A percentile compares a stretch with the other conserved stretches of the same genome.
phyloP scores from a whole-genome alignment of 495 filamentous ascomycete species.

The Cairneyella variabilis region DNA sequence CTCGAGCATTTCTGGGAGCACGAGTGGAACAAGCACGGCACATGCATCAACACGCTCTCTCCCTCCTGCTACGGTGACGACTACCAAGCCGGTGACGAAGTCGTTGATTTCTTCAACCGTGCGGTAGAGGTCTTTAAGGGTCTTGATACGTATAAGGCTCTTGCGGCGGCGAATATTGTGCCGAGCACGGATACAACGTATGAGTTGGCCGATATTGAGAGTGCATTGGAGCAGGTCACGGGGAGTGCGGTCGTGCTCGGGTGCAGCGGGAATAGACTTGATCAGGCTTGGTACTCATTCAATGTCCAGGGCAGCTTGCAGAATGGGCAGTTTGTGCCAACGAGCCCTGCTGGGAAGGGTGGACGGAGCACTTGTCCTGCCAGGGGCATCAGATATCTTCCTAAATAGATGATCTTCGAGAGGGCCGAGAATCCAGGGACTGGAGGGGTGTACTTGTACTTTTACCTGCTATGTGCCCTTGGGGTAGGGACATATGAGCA shows the following conservation, averaged over 20 bases:
- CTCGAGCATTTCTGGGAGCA: slow-evolving; percentile 75
- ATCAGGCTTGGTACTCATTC: slow-evolving; percentile 85
- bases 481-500: no score
- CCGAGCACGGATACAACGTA: slow-evolving; percentile 61
- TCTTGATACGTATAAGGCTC: slow-evolving; percentile 51
- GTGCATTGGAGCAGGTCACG: slow-evolving; percentile 57
- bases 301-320: slow-evolving; percentile 75
- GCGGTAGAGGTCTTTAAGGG: slow-evolving; percentile 39
- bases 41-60: slow-evolving; percentile 68
- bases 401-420: slow-evolving; percentile 22
- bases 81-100: slow-evolving; percentile 56
- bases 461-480: no score
- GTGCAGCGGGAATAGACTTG: slow-evolving; percentile 55
- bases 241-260: slow-evolving; percentile 66
- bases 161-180: slow-evolving; percentile 59
- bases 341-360: slow-evolving; percentile 41
- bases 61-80: slow-evolving; percentile 63
- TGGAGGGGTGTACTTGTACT: no score
- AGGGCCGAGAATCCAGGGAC: no score
- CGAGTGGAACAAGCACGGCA: slow-evolving; percentile 85
- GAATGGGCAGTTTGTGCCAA: slow-evolving; percentile 68
- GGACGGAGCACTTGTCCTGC: slow-evolving; percentile 18
- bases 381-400: slow-evolving; percentile 25
- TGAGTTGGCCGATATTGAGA: slow-evolving; percentile 55
- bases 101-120: slow-evolving; percentile 59